Evolutionary conservation across 2,329 filamentous ascomycete species (phyloP).

Genomic region (Penicillium aurantiogriseum): DNA sequence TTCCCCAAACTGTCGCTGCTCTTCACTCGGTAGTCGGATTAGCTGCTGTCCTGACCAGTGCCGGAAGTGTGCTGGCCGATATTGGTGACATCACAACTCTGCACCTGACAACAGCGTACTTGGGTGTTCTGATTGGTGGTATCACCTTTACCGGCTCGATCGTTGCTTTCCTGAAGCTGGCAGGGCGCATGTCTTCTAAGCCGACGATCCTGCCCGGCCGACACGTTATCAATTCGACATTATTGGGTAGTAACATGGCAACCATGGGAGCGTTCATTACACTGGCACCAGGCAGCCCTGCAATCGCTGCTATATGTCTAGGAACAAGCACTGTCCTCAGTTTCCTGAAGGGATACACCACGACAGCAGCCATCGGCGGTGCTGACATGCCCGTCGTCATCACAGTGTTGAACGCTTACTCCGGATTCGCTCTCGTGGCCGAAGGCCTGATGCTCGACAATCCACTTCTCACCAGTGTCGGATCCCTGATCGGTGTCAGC

Average conservation of each 20-base stretch:
- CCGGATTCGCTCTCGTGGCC: conserved; percentile 83
- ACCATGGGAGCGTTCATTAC: conserved; percentile 83
- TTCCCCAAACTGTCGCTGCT: conserved; percentile 86
- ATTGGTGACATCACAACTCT: conserved; percentile 69
- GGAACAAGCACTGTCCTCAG: conserved; percentile 73
- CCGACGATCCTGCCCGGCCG: conserved; percentile 71
- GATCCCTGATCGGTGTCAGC: conserved; percentile 82
- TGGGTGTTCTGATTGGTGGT: conserved; percentile 81
- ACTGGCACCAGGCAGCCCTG: conserved; percentile 74
- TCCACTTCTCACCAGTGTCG: conserved; percentile 77
- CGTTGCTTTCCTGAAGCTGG: conserved; percentile 84
- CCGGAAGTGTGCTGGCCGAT: conserved; percentile 78
- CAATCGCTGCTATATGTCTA: conserved; percentile 75
- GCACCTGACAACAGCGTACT: conserved; percentile 80
- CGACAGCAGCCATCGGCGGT: conserved; percentile 84
- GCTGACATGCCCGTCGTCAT: conserved; percentile 93
- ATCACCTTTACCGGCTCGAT: conserved; percentile 90
- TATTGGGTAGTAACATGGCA: conserved; percentile 73
- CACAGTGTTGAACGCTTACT: conserved; percentile 86
- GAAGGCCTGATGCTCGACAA: conserved; percentile 93
- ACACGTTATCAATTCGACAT: conserved; percentile 70
- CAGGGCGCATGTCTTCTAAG: conserved; percentile 75
- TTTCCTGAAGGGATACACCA: conserved; percentile 84
- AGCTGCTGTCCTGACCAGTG: conserved; percentile 82
- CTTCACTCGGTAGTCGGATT: conserved; percentile 88